These are phyloP conservation scores for Yarrowia sp. DNA, from an alignment of 805 yeast species.

Conservation along the genomic window DNA sequence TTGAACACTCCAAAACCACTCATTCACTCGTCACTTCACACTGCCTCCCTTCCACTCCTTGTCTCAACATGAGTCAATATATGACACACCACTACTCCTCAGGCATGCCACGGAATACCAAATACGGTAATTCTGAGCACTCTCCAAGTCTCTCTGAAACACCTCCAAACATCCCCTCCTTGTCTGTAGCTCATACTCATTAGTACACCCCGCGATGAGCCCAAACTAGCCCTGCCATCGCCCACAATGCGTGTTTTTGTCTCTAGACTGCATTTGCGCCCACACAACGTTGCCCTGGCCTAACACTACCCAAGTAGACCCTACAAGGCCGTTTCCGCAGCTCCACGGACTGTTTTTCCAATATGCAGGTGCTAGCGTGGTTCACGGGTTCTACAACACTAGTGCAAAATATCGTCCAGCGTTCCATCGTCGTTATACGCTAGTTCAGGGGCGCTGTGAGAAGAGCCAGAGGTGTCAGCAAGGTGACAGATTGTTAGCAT, in stretches of 20 bases:
- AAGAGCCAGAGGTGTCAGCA: too few relatives aligned
- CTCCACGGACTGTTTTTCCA: not conserved
- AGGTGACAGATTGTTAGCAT: too few relatives aligned
- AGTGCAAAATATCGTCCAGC: constrained; percentile 2
- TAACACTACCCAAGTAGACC: not conserved
- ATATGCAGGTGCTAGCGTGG: constrained; percentile 15
- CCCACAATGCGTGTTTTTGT: not conserved
- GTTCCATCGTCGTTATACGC: not conserved
- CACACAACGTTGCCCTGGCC: not conserved
- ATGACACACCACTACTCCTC: too few relatives aligned
- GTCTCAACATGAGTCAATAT: too few relatives aligned
- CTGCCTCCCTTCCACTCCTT: too few relatives aligned
- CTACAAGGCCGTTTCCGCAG: not conserved
- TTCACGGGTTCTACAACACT: not conserved
- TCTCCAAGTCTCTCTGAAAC: too few relatives aligned
- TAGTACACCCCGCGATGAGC: not conserved
- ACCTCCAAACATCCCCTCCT: too few relatives aligned
- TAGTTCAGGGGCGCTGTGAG: not conserved
- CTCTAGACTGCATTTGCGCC: constrained; percentile 1
- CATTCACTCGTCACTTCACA: too few relatives aligned
- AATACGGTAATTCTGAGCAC: too few relatives aligned
- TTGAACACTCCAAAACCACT: too few relatives aligned
- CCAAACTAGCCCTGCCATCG: not conserved
- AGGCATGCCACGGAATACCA: too few relatives aligned
- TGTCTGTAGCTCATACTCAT: constrained; percentile 9